phyloP scores from a whole-genome alignment of 2,329 filamentous ascomycete species.

The Colletotrichum sp. region DNA sequence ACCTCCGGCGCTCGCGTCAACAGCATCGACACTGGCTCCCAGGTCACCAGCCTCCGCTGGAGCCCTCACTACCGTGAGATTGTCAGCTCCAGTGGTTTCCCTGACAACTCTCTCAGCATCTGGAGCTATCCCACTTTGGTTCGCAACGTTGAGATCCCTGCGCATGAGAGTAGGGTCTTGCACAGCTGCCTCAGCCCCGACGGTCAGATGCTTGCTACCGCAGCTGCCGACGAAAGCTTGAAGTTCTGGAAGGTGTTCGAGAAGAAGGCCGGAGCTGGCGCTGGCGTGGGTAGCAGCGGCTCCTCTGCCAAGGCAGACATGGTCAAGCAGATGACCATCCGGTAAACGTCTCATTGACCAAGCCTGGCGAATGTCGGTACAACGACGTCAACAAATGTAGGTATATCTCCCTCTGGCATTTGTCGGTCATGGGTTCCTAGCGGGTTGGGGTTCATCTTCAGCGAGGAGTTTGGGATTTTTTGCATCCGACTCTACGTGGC shows the following conservation, averaged over 20 bases:
- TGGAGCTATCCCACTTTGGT: slow-evolving; percentile 98
- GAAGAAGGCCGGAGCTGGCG: slow-evolving; percentile 88
- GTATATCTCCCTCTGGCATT: slow-evolving; percentile 52
- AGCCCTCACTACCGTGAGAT: slow-evolving; percentile 98
- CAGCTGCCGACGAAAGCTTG: slow-evolving; percentile 92
- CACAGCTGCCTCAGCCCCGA: slow-evolving; percentile 98
- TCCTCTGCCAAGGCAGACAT: slow-evolving; percentile 81
- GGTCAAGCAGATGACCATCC: slow-evolving; percentile 95
- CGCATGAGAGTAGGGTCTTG: slow-evolving; percentile 94
- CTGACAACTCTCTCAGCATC: slow-evolving; percentile 98
- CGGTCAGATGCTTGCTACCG: slow-evolving; percentile 96
- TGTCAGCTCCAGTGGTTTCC: slow-evolving; percentile 95
- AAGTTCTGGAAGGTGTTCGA: slow-evolving; percentile 99
- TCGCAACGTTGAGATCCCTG: slow-evolving; percentile 96
- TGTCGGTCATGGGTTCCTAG: slow-evolving; percentile 40
- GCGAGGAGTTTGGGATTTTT: slow-evolving; percentile 58
- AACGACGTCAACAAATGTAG: slow-evolving; percentile 43
- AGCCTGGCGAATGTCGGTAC: slow-evolving; percentile 22
- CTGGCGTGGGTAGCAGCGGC: slow-evolving; percentile 67
- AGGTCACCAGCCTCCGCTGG: slow-evolving; percentile 96
- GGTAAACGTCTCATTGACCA: slow-evolving; percentile 52
- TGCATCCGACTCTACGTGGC: slow-evolving; percentile 49
- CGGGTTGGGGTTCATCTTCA: slow-evolving; percentile 36
- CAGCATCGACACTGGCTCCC: slow-evolving; percentile 97
- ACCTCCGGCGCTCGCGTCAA: slow-evolving; percentile 97